Conservation (phyloP, 1,139 yeast genomes). For the Protomyces gravidus region DNA sequence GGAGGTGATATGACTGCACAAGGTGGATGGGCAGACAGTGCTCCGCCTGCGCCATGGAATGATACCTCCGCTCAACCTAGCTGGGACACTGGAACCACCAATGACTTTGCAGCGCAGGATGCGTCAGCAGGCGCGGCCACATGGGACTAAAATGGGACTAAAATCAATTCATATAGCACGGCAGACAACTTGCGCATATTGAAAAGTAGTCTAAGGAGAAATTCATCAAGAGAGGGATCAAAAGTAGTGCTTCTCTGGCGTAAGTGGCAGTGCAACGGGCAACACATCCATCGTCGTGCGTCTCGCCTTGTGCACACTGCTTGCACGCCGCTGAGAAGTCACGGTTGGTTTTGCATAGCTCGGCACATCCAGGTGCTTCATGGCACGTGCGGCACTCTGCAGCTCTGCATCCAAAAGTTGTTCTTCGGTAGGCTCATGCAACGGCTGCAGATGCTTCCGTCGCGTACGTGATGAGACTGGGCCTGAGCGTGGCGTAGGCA, state of each 20-base stretch:
- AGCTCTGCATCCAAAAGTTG: background rate
- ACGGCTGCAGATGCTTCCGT: background rate
- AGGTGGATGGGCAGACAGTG: no score
- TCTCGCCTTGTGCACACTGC: background rate
- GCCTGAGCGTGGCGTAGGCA: constrained; percentile 1
- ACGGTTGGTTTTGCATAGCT: background rate
- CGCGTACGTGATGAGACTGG: constrained; percentile 1
- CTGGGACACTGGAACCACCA: no score
- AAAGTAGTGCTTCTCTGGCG: constrained; percentile 2
- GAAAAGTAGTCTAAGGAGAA: background rate
- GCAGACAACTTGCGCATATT: no score
- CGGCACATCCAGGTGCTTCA: background rate
- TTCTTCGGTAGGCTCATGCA: background rate
- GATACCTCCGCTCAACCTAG: no score
- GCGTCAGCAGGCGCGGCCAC: no score
- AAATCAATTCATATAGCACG: no score
- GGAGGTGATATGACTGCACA: no score
- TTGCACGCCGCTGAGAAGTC: background rate
- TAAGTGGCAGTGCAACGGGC: background rate
- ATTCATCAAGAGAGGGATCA: background rate
- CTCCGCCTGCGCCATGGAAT: no score
- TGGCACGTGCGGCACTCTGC: constrained; percentile 1
- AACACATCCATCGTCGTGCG: background rate
- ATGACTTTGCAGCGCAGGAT: no score
- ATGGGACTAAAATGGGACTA: no score